Base-by-base conservation (phyloP, 768 basidiomycete genomes). In the Hericium erinaceus region DNA sequence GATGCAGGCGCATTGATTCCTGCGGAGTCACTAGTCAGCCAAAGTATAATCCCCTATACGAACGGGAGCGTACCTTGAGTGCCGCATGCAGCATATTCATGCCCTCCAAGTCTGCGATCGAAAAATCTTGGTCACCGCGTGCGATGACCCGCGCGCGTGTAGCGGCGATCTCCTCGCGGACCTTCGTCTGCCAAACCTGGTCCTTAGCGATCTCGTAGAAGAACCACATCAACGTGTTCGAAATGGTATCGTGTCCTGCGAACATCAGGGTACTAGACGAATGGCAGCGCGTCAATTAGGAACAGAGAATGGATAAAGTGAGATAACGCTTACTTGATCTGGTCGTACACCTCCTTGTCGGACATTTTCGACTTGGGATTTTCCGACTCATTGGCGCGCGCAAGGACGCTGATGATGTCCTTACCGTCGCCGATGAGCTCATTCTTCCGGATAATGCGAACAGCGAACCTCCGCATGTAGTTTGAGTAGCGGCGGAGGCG, bases 321-420 rank as follows among this genome's bases (percentile, higher is more conserved):
- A 60, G 52, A 4, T 55, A 52, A 3, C 28, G 37, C 38, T 16
- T 15, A 61, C 60, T 24, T 56, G 56, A 64, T 62, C 52, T 64
- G 60, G 3, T 64, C 63, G 13, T 58, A 26, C 18, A 66, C 28
- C 61, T 64, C 64, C 6, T 26, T 55, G 4, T 61, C 58, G 12
- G n/a, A 53, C 18, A 65, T 38, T 13, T 48, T 59, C 1, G 54
- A 26, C 16, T 52, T 57, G 9, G 57, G 50, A 39, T 62, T 48
- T 26, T 58, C 57, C 3, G 65, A 63, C 12, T 33, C 54, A 38
- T 62, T 66, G 8, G 64, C 65, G 16, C 57, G 64, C 15, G 64
- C 58, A 22, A 66, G 53, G 24, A 64, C 54, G 56, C 62, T 66
- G 61, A 66, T 56, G 12, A 64, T 46, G 52, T 66, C 61, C 39